Conservation (phyloP, 768 basidiomycete genomes). For the Phanerochaete sordida region DNA sequence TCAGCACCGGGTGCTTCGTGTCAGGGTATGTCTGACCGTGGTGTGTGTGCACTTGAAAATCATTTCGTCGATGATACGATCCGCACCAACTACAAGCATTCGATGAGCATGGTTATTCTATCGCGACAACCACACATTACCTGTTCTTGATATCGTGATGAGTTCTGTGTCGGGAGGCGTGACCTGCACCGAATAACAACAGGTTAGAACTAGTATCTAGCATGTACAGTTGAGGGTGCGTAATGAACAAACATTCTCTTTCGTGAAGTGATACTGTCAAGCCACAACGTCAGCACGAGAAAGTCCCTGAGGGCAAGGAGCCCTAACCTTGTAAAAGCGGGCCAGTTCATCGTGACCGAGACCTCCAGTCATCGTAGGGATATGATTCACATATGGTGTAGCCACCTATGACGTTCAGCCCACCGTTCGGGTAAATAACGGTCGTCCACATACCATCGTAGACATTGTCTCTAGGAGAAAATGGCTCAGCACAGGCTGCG, state of each 20-base stretch:
- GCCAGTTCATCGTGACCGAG: slow-evolving; percentile 38
- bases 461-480: slow-evolving; percentile 35
- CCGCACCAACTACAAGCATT: slow-evolving; percentile 32
- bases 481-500: too few species aligned
- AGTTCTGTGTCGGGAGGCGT: slow-evolving; percentile 39
- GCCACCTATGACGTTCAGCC: too few species aligned
- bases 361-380: slow-evolving; percentile 46
- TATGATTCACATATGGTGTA: slow-evolving; percentile 38
- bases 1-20: background rate
- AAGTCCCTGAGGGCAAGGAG: background rate
- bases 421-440: too few species aligned
- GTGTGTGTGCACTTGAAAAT: slow-evolving; percentile 41
- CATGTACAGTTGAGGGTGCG: background rate
- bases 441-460: slow-evolving; percentile 31
- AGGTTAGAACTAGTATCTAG: too few species aligned
- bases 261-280: slow-evolving; percentile 38
- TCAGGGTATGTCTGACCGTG: slow-evolving; percentile 21
- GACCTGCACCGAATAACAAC: slow-evolving; percentile 26
- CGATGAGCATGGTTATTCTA: background rate
- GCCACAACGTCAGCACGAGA: background rate
- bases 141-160: slow-evolving; percentile 38
- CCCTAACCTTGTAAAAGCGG: slow-evolving; percentile 41
- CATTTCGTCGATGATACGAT: slow-evolving; percentile 46
- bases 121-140: slow-evolving; percentile 22
- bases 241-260: slow-evolving; percentile 21